Percentiles rank a stretch among this genome's conserved stretches.
Conservation (phyloP, 306 rosid species). For the Hippophae rhamnoides region DNA sequence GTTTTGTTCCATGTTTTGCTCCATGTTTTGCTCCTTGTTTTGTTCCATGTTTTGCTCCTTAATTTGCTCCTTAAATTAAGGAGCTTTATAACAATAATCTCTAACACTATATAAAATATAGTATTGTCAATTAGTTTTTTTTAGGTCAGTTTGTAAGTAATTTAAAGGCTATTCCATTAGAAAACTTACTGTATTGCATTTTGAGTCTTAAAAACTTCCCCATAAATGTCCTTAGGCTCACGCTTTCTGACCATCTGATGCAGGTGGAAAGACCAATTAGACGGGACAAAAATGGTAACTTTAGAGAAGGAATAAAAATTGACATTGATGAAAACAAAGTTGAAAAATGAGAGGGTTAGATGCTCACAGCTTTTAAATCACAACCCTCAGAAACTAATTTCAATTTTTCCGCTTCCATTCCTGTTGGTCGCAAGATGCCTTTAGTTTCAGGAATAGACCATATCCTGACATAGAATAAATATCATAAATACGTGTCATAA, state of each 20-base stretch:
- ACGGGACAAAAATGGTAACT: neutral
- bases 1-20: no score
- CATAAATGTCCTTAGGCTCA: constrained; percentile 41
- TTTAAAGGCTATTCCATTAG: neutral
- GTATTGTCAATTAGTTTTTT: neutral
- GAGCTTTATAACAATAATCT: no score
- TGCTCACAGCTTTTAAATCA: constrained; percentile 57
- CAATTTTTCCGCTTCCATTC: constrained; percentile 50
- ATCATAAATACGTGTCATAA: constrained; percentile 16
- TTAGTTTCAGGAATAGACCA: constrained; percentile 73
- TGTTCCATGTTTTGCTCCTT: no score
- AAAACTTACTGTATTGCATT: constrained; percentile 68
- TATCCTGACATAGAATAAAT: constrained; percentile 39
- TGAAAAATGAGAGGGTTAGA: constrained; percentile 1
- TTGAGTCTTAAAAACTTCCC: constrained; percentile 59
- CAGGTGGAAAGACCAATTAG: constrained; percentile 43
- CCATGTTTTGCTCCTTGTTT: no score
- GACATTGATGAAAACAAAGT: no score
- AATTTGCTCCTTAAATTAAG: no score
- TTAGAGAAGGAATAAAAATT: neutral
- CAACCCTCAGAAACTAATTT: constrained; percentile 74
- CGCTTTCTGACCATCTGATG: constrained; percentile 62
- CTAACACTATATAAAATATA: constrained; percentile 14
- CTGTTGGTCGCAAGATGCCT: constrained; percentile 43
- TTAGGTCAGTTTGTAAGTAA: neutral